Conservation (phyloP, 306 rosid species). For the Pueraria montana region DNA sequence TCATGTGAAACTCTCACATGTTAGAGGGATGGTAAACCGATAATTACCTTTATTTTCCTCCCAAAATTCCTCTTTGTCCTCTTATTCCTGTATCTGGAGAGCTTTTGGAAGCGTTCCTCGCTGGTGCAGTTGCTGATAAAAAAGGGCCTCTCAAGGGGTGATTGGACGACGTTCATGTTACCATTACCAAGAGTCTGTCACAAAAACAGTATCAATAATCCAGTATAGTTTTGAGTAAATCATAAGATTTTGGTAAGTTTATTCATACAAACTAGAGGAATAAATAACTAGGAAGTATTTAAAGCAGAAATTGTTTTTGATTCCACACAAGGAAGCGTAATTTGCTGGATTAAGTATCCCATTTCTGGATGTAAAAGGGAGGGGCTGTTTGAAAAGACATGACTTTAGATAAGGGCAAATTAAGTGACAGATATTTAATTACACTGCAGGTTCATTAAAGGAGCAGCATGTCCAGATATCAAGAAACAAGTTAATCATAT, state of each 20-base stretch:
- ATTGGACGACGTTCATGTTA: slow-evolving; percentile 59
- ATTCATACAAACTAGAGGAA: slow-evolving; percentile 29
- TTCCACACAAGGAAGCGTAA: slow-evolving; percentile 11
- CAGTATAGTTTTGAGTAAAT: slow-evolving; percentile 38
- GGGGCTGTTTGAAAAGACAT: not conserved
- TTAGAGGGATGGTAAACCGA: not conserved
- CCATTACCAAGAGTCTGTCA: slow-evolving; percentile 86
- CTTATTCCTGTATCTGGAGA: slow-evolving; percentile 94
- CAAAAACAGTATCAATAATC: slow-evolving; percentile 65
- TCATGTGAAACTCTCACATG: not conserved
- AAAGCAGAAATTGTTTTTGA: not conserved
- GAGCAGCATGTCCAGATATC: slow-evolving; percentile 4
- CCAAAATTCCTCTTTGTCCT: slow-evolving; percentile 93
- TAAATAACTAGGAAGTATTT: slow-evolving; percentile 21
- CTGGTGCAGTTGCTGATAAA: slow-evolving; percentile 69
- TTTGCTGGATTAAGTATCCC: not conserved
- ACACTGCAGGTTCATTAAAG: not conserved
- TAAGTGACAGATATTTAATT: slow-evolving; percentile 5
- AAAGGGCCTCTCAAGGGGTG: slow-evolving; percentile 73
- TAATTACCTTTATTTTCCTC: slow-evolving; percentile 94
- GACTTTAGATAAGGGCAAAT: not conserved
- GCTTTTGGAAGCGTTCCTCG: slow-evolving; percentile 90
- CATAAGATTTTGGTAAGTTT: slow-evolving; percentile 26
- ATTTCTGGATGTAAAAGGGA: not conserved
- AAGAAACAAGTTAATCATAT: slow-evolving; percentile 7